phyloP scores from a whole-genome alignment of 495 filamentous ascomycete species.

The Monascus purpureus region DNA sequence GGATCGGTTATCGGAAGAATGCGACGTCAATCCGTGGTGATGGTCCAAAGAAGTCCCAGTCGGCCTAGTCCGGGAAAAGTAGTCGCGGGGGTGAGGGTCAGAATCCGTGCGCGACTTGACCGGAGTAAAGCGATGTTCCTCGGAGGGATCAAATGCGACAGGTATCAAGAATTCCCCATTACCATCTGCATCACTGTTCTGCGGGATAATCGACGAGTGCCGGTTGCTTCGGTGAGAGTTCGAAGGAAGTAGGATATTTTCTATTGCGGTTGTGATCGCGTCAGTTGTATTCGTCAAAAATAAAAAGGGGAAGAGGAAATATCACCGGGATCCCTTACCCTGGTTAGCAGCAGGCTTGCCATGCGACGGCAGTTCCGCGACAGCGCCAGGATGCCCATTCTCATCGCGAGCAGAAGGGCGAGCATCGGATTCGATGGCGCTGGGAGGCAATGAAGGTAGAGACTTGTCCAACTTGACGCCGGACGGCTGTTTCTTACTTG shows the following conservation, averaged over 20 bases:
- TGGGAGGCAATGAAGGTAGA: slow-evolving; percentile 78
- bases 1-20: slow-evolving; percentile 24
- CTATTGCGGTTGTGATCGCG: too few species aligned
- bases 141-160: slow-evolving; percentile 74
- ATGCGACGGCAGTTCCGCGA: slow-evolving; percentile 56
- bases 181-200: slow-evolving; percentile 43
- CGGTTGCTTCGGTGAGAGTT: slow-evolving; percentile 68
- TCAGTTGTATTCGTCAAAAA: too few species aligned
- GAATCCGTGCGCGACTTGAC: slow-evolving; percentile 15
- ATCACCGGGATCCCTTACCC: too few species aligned
- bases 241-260: slow-evolving; percentile 54
- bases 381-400: slow-evolving; percentile 53
- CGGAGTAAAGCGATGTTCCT: slow-evolving; percentile 42
- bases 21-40: slow-evolving; percentile 12
- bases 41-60: slow-evolving; percentile 20
- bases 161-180: slow-evolving; percentile 83
- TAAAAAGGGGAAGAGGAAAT: too few species aligned
- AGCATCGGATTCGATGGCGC: slow-evolving; percentile 43
- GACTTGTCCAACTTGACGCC: slow-evolving; percentile 80
- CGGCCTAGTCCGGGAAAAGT: slow-evolving; percentile 26
- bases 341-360: slow-evolving; percentile 3
- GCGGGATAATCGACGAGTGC: slow-evolving; percentile 47
- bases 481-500: slow-evolving; percentile 38
- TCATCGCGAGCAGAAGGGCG: slow-evolving; percentile 50
- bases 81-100: slow-evolving; percentile 24